A percentile compares a stretch with the other conserved stretches of the same genome.
These are phyloP conservation scores for Yamadazyma sp. DNA, from an alignment of 1,139 yeast species.

Conservation along the genomic window DNA sequence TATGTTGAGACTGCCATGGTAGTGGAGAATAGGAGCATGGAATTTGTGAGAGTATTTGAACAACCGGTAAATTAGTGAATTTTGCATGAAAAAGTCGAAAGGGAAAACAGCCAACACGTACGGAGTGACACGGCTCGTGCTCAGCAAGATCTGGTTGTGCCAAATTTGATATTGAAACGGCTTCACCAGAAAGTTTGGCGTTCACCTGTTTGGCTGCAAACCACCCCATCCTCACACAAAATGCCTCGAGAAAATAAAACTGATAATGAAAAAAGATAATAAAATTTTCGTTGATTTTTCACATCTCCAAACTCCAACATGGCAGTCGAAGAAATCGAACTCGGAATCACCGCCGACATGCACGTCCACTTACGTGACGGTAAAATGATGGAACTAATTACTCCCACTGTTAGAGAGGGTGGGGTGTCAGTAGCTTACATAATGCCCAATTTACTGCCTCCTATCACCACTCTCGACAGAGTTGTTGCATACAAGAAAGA, in stretches of 20 bases:
- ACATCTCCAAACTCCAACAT: constrained; percentile 4
- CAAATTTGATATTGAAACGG: too few species aligned
- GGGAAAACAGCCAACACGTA: too few species aligned
- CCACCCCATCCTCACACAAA: not conserved
- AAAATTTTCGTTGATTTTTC: constrained; percentile 1
- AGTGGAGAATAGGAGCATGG: not conserved
- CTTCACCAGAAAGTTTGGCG: too few species aligned
- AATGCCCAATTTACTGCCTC: constrained; percentile 96
- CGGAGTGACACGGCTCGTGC: too few species aligned
- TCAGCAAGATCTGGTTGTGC: too few species aligned
- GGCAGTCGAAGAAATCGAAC: constrained; percentile 43
- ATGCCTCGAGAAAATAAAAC: not conserved
- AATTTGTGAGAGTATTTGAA: too few species aligned
- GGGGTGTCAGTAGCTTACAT: constrained; percentile 89
- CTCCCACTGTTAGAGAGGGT: constrained; percentile 88
- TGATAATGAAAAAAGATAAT: constrained; percentile 2
- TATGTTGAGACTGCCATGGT: not conserved
- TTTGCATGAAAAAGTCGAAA: too few species aligned
- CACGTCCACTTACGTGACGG: constrained; percentile 97
- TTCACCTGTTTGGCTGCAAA: not conserved
- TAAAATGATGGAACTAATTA: constrained; percentile 82
- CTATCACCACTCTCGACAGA: constrained; percentile 75
- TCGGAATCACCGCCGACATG: constrained; percentile 90
- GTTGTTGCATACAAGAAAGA: constrained; percentile 69
- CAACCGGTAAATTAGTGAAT: too few species aligned